Base-by-base conservation (phyloP, 2,329 filamentous ascomycete genomes). In the Aspergillus sp. region DNA sequence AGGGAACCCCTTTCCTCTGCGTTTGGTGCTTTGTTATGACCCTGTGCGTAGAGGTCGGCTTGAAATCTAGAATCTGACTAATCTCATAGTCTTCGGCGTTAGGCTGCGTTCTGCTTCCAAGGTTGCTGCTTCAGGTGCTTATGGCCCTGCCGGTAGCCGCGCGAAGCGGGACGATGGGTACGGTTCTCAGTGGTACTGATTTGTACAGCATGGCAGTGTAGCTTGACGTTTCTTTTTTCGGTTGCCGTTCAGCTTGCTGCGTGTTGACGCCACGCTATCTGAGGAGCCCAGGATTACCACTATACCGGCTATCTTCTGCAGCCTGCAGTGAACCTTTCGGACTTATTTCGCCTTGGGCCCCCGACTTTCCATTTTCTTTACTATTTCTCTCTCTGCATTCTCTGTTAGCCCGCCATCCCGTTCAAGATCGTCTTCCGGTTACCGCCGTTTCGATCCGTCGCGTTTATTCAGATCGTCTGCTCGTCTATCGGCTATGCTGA, bases 101-200 rank as follows among this genome's bases (percentile, higher is more conserved):
- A 91, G 89, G 88, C 89, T 91, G 84, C 89, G 89, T 85, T 91
- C 89, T 84, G 87, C 88, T 85, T 89, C 89, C 74, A 90, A 89
- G 82, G 87, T 87, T 83, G 84, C 81, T 81, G 82, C 82, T 78
- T 75, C 76, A 76, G 78, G 77, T 79, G 65, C 72, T 70, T 75
- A 77, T 73, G 72, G 74, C 69, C 73, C 78, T 78, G 74, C 76
- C 72, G 76, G 76, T 76, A 78, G 82, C 74, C 81, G 80, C 77
- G 76, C 80, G 76, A 83, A 80, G 78, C 80, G 78, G 75, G 81
- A 83, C 71, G 80, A 83, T 74, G 78, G 78, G 82, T 78, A 84
- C 70, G 76, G 76, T 72, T 72, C 72, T 73, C 74, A 76, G 66
- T 80, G 78, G 78, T 79, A 79, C 72, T 80, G 72, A 79, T 55